A percentile compares a stretch with the other conserved stretches of the same genome.
Evolutionary conservation across 2,329 filamentous ascomycete genomes (phyloP).

Genomic region (Penicillium olsonii): DNA sequence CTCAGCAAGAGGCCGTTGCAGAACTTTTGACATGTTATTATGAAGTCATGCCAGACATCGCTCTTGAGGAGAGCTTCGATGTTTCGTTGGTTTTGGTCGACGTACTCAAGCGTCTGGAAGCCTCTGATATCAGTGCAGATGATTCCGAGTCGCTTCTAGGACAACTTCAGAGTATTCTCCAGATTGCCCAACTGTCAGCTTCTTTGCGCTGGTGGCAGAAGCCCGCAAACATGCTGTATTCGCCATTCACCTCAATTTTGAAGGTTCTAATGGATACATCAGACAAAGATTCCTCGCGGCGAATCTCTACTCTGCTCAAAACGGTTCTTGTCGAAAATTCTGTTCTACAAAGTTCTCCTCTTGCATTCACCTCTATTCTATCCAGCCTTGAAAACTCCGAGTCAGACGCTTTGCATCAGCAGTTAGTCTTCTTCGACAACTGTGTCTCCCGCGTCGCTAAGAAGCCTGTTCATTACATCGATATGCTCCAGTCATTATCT

Average conservation of each 20-base stretch:
- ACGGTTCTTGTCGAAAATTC: conserved; percentile 41
- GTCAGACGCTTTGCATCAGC: conserved; percentile 31
- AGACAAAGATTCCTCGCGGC: conserved; percentile 32
- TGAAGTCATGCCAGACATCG: conserved; percentile 74
- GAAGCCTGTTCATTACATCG: conserved; percentile 78
- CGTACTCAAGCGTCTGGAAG: conserved; percentile 64
- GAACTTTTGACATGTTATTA: conserved; percentile 83
- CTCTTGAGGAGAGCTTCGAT: conserved; percentile 83
- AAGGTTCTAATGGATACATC: conserved; percentile 38
- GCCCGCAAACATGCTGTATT: conserved; percentile 45
- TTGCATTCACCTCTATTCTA: conserved; percentile 40
- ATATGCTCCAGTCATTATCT: conserved; percentile 46
- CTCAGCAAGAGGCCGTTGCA: conserved; percentile 77
- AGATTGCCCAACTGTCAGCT: conserved; percentile 76
- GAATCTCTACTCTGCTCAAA: conserved; percentile 37
- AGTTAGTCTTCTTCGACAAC: conserved; percentile 78
- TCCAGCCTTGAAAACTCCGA: conserved; percentile 40
- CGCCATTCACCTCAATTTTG: conserved; percentile 44
- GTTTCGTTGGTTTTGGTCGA: conserved; percentile 75
- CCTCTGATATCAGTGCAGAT: conserved; percentile 45
- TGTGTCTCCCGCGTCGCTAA: conserved; percentile 74
- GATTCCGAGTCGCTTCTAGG: conserved; percentile 63
- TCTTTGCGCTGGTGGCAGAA: conserved; percentile 91
- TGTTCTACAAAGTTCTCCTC: conserved; percentile 32
- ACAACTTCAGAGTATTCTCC: conserved; percentile 78